Evolutionary conservation across 1,284 basidiomycete species (phyloP).

Genomic region (Microbotryum silenes-acaulis): DNA sequence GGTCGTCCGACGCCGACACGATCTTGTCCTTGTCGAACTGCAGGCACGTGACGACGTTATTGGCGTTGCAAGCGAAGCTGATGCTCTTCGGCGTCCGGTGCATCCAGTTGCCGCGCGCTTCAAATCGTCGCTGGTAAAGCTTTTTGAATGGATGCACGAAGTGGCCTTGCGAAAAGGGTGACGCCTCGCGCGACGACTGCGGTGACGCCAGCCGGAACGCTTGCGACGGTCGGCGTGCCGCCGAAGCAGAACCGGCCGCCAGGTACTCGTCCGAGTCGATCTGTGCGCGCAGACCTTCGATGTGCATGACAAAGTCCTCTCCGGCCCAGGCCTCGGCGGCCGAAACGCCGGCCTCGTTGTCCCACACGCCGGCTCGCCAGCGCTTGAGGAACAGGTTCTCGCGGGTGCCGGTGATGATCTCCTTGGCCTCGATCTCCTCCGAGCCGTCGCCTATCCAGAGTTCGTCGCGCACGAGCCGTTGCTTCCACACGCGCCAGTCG

Average conservation of each 20-base stretch:
- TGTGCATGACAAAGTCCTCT: conserved; percentile 15
- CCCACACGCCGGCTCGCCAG: conserved; percentile 32
- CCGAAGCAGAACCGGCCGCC: neutral
- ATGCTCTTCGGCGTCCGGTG: conserved; percentile 56
- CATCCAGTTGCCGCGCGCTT: conserved; percentile 69
- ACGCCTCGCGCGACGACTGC: conserved; percentile 45
- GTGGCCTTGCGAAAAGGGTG: conserved; percentile 13
- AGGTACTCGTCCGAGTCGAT: conserved; percentile 1
- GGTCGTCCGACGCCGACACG: conserved; percentile 88
- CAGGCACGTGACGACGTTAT: conserved; percentile 75
- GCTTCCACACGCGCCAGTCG: conserved; percentile 73
- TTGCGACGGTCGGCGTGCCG: conserved; percentile 8
- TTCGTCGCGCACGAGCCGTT: conserved; percentile 63
- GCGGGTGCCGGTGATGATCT: conserved; percentile 20
- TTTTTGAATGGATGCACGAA: conserved; percentile 73
- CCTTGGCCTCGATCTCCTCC: conserved; percentile 38
- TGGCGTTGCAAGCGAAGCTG: conserved; percentile 68
- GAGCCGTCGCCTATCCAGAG: conserved; percentile 75
- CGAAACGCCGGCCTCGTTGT: conserved; percentile 6
- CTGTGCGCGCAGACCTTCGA: conserved; percentile 5
- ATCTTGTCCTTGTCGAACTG: conserved; percentile 87
- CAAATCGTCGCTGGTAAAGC: conserved; percentile 72
- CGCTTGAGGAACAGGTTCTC: conserved; percentile 30
- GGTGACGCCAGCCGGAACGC: conserved; percentile 27
- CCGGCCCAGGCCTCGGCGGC: conserved; percentile 15